These are phyloP conservation scores for Akebia trifoliata DNA, from an alignment of 164 flowering plant genomes.

Conservation along the genomic window DNA sequence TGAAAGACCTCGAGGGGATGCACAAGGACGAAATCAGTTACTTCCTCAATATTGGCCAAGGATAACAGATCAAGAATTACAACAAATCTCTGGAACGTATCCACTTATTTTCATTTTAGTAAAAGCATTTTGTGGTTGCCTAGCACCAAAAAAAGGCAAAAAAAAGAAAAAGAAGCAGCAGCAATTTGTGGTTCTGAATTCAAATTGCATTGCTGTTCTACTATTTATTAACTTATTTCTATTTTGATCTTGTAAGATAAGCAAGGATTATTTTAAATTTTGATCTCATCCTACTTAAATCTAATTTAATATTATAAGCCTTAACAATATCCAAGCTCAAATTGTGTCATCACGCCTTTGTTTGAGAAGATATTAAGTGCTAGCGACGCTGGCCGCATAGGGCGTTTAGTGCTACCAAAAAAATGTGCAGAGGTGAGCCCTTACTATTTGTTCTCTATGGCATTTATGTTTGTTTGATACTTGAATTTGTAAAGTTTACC, in stretches of 20 bases:
- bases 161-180: neutral
- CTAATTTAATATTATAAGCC: conserved; percentile 20
- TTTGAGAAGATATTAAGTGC: conserved; percentile 93
- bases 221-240: neutral
- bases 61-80: conserved; percentile 68
- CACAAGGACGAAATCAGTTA: conserved; percentile 49
- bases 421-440: conserved; percentile 86
- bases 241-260: neutral
- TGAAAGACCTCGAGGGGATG: conserved; percentile 58
- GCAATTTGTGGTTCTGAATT: conserved; percentile 1
- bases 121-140: too few species aligned
- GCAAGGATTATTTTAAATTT: neutral
- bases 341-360: conserved; percentile 67
- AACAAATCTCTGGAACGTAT: conserved; percentile 80
- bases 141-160: too few species aligned
- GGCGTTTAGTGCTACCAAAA: conserved; percentile 87
- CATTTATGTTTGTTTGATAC: neutral
- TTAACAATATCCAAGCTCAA: conserved; percentile 56
- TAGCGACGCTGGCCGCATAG: conserved; percentile 91
- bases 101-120: conserved; percentile 44
- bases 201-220: neutral
- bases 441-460: conserved; percentile 2
- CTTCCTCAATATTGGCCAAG: conserved; percentile 77
- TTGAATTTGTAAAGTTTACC: neutral
- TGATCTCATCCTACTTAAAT: neutral